Evolutionary conservation across 2,329 filamentous ascomycete genomes (phyloP).

Genomic region (Cercospora beticola): DNA sequence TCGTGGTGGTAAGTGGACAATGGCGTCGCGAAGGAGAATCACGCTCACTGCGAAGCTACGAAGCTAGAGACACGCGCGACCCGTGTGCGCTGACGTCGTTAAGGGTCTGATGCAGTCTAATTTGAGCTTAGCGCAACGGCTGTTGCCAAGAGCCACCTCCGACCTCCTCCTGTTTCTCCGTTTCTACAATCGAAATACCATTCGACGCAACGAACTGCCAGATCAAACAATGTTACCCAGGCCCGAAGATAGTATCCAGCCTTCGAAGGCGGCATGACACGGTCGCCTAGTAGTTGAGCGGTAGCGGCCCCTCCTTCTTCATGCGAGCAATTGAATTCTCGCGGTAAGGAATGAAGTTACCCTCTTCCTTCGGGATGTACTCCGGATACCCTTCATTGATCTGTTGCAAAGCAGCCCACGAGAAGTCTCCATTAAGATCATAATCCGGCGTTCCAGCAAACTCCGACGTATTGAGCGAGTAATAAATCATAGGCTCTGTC

Average conservation of each 20-base stretch:
- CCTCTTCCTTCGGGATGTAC: background rate
- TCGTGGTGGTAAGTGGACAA: background rate
- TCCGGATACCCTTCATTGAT: background rate
- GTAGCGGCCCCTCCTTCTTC: background rate
- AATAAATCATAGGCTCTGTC: background rate
- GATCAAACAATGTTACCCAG: too few species aligned
- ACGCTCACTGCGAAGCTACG: background rate
- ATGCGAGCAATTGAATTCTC: background rate
- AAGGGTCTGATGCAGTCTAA: background rate
- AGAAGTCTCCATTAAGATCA: background rate
- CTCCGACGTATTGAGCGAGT: background rate
- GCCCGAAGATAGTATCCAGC: too few species aligned
- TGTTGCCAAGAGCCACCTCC: background rate
- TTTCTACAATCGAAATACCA: too few species aligned
- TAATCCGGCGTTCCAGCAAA: background rate
- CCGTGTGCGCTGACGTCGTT: conserved; percentile 2
- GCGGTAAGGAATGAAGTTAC: background rate
- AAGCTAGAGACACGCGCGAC: conserved; percentile 4
- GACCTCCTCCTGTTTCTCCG: background rate
- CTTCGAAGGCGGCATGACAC: too few species aligned
- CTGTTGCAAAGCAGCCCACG: background rate
- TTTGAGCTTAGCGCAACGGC: background rate
- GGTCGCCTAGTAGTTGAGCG: background rate
- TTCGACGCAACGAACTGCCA: too few species aligned
- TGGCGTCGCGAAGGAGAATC: background rate